Evolutionary conservation across 768 basidiomycete genomes (phyloP).

Genomic region (Phylloporus sp.): DNA sequence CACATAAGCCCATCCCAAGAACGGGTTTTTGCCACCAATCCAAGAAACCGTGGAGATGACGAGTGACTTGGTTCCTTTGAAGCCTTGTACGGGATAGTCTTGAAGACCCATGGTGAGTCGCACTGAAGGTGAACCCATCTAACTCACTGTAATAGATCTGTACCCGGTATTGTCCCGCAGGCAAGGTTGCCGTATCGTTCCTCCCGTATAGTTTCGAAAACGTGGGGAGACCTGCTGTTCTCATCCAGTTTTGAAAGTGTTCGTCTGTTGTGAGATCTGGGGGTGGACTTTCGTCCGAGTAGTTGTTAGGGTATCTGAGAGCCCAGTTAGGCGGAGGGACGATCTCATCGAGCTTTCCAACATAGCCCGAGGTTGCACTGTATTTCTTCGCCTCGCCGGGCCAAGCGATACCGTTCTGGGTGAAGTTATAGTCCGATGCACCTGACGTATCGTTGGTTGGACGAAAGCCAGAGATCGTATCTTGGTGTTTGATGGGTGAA

Average conservation of each 20-base stretch:
- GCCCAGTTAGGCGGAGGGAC: slow-evolving; percentile 94
- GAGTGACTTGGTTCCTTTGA: slow-evolving; percentile 92
- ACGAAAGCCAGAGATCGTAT: slow-evolving; percentile 68
- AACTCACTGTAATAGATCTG: slow-evolving; percentile 69
- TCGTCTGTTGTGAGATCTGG: slow-evolving; percentile 76
- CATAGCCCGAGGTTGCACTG: slow-evolving; percentile 49
- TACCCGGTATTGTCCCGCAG: slow-evolving; percentile 70
- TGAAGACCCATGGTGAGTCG: slow-evolving; percentile 6
- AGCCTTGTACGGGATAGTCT: slow-evolving; percentile 92
- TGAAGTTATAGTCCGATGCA: slow-evolving; percentile 61
- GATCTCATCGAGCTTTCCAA: slow-evolving; percentile 51
- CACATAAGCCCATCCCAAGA: slow-evolving; percentile 98
- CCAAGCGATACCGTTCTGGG: slow-evolving; percentile 88
- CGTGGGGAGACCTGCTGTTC: slow-evolving; percentile 93
- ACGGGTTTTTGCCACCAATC: slow-evolving; percentile 98
- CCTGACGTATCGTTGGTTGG: slow-evolving; percentile 40
- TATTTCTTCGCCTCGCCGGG: slow-evolving; percentile 93
- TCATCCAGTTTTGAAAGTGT: slow-evolving; percentile 99
- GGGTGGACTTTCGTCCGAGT: slow-evolving; percentile 56
- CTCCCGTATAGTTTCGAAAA: slow-evolving; percentile 94
- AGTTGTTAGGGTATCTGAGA: slow-evolving; percentile 64
- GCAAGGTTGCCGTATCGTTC: slow-evolving; percentile 74
- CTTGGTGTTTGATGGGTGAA: slow-evolving; percentile 35
- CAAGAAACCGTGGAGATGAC: slow-evolving; percentile 97
- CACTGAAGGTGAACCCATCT: not conserved